Conservation (phyloP, 2,329 filamentous ascomycete species). For the Exserohilum rostratum region DNA sequence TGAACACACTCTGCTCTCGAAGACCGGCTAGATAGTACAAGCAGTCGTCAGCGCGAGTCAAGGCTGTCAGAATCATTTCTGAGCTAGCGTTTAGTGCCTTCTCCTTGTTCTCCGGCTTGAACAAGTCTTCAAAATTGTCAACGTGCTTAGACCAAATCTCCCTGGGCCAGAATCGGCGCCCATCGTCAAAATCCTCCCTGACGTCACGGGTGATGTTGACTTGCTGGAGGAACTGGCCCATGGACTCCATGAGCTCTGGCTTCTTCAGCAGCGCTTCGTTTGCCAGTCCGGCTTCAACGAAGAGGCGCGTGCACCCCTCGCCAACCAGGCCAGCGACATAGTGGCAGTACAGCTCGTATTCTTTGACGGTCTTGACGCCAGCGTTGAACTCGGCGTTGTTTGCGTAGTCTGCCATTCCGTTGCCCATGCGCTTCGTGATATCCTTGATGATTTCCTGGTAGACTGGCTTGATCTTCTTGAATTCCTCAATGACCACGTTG, state of each 20-base stretch:
- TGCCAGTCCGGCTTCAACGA: constrained; percentile 84
- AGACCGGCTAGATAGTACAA: constrained; percentile 97
- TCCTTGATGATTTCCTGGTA: constrained; percentile 90
- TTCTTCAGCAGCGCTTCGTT: constrained; percentile 83
- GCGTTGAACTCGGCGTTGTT: constrained; percentile 83
- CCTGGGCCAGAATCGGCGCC: constrained; percentile 90
- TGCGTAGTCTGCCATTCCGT: constrained; percentile 97
- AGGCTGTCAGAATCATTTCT: constrained; percentile 90
- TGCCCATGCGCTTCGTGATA: constrained; percentile 92
- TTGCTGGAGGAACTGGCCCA: constrained; percentile 97
- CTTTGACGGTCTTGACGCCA: constrained; percentile 80
- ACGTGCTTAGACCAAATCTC: constrained; percentile 98
- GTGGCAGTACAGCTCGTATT: constrained; percentile 97
- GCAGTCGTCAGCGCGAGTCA: constrained; percentile 88
- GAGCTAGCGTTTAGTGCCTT: constrained; percentile 84
- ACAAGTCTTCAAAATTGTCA: constrained; percentile 85
- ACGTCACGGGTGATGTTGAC: constrained; percentile 98
- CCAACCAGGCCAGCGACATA: constrained; percentile 99
- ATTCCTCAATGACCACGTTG: constrained; percentile 82
- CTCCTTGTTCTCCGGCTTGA: constrained; percentile 77
- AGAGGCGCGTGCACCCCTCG: constrained; percentile 87
- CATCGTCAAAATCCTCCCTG: constrained; percentile 85
- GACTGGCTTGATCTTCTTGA: constrained; percentile 82
- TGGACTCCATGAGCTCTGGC: constrained; percentile 84
- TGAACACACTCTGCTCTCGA: constrained; percentile 96